A percentile compares a stretch with the other conserved stretches of the same genome.
These are phyloP conservation scores for Nannizziopsis barbatae DNA, from an alignment of 2,329 filamentous ascomycete genomes.

Conservation along the genomic window DNA sequence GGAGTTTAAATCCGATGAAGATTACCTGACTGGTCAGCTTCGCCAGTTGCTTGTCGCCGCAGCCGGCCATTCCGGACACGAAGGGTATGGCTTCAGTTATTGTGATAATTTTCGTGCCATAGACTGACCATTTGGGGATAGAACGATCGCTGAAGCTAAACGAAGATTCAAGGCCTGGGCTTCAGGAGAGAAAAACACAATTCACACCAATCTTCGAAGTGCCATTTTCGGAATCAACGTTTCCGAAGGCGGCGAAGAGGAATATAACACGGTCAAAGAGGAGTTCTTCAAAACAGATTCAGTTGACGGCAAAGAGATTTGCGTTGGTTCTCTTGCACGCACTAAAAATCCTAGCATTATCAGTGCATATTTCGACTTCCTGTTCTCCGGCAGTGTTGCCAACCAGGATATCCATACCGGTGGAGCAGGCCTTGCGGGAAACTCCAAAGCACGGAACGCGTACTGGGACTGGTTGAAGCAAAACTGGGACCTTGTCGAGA, in stretches of 20 bases:
- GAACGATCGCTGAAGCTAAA: conserved; percentile 60
- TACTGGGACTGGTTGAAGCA: conserved; percentile 79
- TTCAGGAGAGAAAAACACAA: conserved; percentile 50
- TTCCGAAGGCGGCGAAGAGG: conserved; percentile 57
- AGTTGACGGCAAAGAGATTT: conserved; percentile 84
- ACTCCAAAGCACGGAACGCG: conserved; percentile 58
- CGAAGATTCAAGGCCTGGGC: conserved; percentile 72
- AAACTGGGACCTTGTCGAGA: conserved; percentile 64
- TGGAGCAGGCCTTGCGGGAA: conserved; percentile 59
- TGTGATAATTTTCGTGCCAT: neutral
- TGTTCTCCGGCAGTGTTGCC: conserved; percentile 74
- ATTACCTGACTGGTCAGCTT: conserved; percentile 70
- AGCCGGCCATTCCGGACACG: conserved; percentile 66
- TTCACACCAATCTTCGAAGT: conserved; percentile 70
- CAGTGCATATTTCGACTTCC: conserved; percentile 55
- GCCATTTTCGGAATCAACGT: conserved; percentile 72
- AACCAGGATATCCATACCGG: conserved; percentile 80
- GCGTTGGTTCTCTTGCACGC: conserved; percentile 62
- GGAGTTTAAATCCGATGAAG: conserved; percentile 66
- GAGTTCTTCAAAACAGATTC: conserved; percentile 75
- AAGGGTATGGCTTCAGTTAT: conserved; percentile 45
- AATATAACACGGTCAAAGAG: conserved; percentile 64
- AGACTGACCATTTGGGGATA: conserved; percentile 24
- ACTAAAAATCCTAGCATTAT: conserved; percentile 60
- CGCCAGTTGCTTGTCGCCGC: conserved; percentile 68